Conservation (phyloP, 1,284 basidiomycete species). For the Fomes fomentarius region DNA sequence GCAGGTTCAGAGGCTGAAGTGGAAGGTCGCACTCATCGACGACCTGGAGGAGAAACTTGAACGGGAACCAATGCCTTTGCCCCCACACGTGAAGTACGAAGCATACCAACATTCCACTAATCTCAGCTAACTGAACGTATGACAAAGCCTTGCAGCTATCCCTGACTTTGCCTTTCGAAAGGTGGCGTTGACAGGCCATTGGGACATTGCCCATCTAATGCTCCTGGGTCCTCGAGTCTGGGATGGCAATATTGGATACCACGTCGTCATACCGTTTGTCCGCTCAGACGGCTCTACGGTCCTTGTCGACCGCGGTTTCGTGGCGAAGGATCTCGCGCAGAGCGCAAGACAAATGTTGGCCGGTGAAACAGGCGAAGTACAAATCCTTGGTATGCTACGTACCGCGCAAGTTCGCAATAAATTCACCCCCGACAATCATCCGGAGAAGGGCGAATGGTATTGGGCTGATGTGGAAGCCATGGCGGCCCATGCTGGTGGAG, state of each 20-base stretch:
- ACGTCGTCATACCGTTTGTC: constrained; percentile 85
- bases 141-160: constrained; percentile 60
- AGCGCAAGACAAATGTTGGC: constrained; percentile 33
- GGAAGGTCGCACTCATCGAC: constrained; percentile 95
- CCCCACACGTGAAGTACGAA: constrained; percentile 86
- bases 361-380: constrained; percentile 56
- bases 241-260: constrained; percentile 87
- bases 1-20: constrained; percentile 91
- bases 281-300: constrained; percentile 80
- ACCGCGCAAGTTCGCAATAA: constrained; percentile 68
- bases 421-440: constrained; percentile 91
- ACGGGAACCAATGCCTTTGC: constrained; percentile 79
- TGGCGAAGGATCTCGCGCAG: constrained; percentile 63
- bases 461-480: constrained; percentile 89
- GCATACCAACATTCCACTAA: constrained; percentile 4
- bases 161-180: constrained; percentile 89
- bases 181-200: constrained; percentile 77
- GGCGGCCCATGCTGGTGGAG: constrained; percentile 80
- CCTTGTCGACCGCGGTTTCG: constrained; percentile 92
- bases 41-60: constrained; percentile 92
- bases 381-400: constrained; percentile 78
- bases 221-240: constrained; percentile 85
- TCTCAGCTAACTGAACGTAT: constrained; percentile 7
- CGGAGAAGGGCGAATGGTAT: constrained; percentile 86
- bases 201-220: constrained; percentile 80